phyloP scores from a whole-genome alignment of 129 eudicot species.

The Tagetes patula region DNA sequence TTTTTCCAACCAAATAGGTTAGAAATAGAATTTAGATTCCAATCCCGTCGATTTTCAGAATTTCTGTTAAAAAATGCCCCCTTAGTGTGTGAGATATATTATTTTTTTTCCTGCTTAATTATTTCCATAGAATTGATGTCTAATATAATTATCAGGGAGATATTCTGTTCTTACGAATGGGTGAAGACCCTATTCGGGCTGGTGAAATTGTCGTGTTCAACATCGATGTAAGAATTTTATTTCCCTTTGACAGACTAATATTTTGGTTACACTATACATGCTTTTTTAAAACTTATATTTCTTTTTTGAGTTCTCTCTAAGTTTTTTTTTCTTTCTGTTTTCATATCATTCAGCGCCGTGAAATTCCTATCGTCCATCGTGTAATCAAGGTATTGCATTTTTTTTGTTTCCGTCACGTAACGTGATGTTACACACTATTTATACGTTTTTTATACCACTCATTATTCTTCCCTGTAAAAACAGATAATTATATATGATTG shows the following conservation, averaged over 20 bases:
- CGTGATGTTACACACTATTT: neutral
- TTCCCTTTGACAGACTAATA: conserved; percentile 4
- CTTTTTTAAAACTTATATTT: neutral
- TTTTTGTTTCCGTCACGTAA: conserved; percentile 18
- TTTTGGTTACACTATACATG: conserved; percentile 10
- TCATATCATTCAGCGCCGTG: conserved; percentile 47
- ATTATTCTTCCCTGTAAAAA: neutral
- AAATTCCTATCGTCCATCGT: conserved; percentile 89
- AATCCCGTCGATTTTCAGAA: neutral
- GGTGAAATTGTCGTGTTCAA: conserved; percentile 95
- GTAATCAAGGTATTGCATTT: conserved; percentile 62
- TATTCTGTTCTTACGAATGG: conserved; percentile 74
- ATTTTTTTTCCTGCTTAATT: conserved; percentile 16
- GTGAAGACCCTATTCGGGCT: conserved; percentile 75
- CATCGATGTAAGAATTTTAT: conserved; percentile 57
- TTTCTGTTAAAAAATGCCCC: neutral
- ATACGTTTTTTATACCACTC: neutral
- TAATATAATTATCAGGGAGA: conserved; percentile 70
- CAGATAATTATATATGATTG: neutral
- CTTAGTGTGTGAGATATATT: neutral
- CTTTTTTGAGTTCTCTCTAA: neutral
- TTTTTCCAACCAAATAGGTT: neutral
- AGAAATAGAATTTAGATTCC: neutral
- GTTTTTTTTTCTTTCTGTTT: neutral
- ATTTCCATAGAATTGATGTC: conserved; percentile 17